A percentile compares a stretch with the other conserved stretches of the same genome.
Evolutionary conservation across 768 basidiomycete genomes (phyloP).

Genomic region (Boletus barrowsii): DNA sequence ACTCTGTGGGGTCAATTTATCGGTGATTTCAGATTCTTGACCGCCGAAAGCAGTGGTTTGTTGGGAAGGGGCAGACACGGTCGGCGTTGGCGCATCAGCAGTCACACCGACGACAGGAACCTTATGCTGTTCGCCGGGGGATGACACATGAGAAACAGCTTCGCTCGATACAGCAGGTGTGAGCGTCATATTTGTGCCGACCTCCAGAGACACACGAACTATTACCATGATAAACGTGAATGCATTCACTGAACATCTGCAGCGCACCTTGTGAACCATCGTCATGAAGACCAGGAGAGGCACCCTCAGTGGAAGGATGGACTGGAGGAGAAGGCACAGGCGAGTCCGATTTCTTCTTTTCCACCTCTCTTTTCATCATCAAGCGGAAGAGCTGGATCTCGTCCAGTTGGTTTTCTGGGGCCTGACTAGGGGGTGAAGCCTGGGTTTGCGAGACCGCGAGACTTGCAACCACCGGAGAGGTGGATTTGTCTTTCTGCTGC

Average conservation of each 20-base stretch:
- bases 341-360: slow-evolving; percentile 39
- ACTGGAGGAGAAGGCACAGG: background rate
- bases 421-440: slow-evolving; percentile 15
- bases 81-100: slow-evolving; percentile 1
- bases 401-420: slow-evolving; percentile 50
- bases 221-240: slow-evolving; percentile 9
- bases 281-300: slow-evolving; percentile 7
- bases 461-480: slow-evolving; percentile 13
- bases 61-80: slow-evolving; percentile 14
- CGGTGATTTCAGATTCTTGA: slow-evolving; percentile 20
- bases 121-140: slow-evolving; percentile 14
- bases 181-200: slow-evolving; percentile 1
- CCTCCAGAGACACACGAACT: slow-evolving; percentile 12
- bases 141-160: slow-evolving; percentile 13
- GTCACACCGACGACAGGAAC: background rate
- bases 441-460: slow-evolving; percentile 18
- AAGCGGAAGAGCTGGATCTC: slow-evolving; percentile 83
- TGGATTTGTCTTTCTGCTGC: slow-evolving; percentile 69
- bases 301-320: slow-evolving; percentile 10
- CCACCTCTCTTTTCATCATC: slow-evolving; percentile 78
- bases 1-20: slow-evolving; percentile 22
- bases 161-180: slow-evolving; percentile 6
- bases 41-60: background rate
- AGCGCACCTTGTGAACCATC: slow-evolving; percentile 21
- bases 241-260: background rate